Conservation (phyloP, 2,329 filamentous ascomycete species). For the Trichoderma guizhouense region DNA sequence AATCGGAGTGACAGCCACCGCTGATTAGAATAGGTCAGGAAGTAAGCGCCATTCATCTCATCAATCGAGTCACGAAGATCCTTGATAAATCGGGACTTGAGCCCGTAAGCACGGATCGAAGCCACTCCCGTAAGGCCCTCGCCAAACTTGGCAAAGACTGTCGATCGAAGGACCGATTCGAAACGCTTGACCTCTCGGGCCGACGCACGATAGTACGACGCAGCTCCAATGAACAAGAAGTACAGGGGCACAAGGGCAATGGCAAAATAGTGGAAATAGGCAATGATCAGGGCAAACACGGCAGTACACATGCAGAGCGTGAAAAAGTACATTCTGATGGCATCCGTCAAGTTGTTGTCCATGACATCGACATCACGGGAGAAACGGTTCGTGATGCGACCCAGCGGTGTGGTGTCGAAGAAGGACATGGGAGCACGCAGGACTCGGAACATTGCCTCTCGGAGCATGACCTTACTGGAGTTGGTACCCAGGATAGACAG, state of each 20-base stretch:
- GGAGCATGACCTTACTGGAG: constrained; percentile 77
- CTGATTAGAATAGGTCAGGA: constrained; percentile 92
- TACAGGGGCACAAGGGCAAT: constrained; percentile 63
- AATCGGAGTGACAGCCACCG: constrained; percentile 85
- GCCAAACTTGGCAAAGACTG: constrained; percentile 85
- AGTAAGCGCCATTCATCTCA: constrained; percentile 92
- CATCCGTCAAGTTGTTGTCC: constrained; percentile 88
- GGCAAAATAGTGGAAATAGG: constrained; percentile 89
- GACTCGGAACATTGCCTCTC: constrained; percentile 73
- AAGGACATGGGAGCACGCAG: constrained; percentile 78
- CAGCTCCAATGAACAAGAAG: constrained; percentile 74
- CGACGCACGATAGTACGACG: constrained; percentile 84
- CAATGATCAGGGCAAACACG: constrained; percentile 86
- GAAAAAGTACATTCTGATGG: constrained; percentile 88
- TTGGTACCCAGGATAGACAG: constrained; percentile 78
- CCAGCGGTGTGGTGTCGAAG: constrained; percentile 94
- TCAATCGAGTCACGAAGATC: constrained; percentile 74
- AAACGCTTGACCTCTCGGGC: constrained; percentile 93
- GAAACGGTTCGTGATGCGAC: constrained; percentile 94
- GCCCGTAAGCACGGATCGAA: constrained; percentile 84
- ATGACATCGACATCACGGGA: constrained; percentile 94
- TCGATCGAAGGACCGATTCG: constrained; percentile 82
- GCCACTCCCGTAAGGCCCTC: constrained; percentile 82
- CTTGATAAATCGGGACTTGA: constrained; percentile 69
- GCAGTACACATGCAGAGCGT: constrained; percentile 78